Percentiles rank a stretch among this genome's conserved stretches.
Conservation (phyloP, 2,329 filamentous ascomycete genomes). For the Colletotrichum melonis region DNA sequence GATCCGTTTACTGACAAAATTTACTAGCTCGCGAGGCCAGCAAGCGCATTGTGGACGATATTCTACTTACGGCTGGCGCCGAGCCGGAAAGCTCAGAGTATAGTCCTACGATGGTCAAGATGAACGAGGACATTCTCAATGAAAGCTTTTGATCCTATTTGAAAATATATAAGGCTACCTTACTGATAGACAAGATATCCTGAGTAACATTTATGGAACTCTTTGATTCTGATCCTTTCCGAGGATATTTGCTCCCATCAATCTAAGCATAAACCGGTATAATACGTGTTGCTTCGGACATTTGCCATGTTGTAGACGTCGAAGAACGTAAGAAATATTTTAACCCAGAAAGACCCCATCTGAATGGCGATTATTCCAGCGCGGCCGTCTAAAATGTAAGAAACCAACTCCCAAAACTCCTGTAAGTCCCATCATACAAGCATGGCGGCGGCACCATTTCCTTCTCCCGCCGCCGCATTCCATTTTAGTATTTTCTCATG, state of each 20-base stretch:
- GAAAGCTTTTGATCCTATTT: constrained; percentile 65
- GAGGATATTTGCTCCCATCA: too few relatives aligned
- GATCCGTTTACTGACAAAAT: constrained; percentile 26
- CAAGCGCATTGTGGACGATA: constrained; percentile 82
- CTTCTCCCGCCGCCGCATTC: not conserved
- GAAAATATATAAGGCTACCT: not conserved
- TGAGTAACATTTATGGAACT: not conserved
- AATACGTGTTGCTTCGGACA: not conserved
- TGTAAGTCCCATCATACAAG: not conserved
- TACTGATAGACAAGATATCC: not conserved
- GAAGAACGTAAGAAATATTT: not conserved
- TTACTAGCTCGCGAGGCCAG: constrained; percentile 79
- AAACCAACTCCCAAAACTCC: not conserved
- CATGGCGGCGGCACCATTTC: not conserved
- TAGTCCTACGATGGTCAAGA: constrained; percentile 74
- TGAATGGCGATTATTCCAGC: not conserved
- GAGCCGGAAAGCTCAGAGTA: constrained; percentile 66
- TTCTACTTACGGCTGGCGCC: constrained; percentile 80
- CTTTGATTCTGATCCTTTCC: not conserved
- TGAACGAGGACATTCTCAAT: constrained; percentile 70
- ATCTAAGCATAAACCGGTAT: not conserved
- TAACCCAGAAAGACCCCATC: not conserved
- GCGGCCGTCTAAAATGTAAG: not conserved
- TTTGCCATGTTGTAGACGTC: not conserved
- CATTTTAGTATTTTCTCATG: not conserved